Evolutionary conservation across 2,329 filamentous ascomycete genomes (phyloP).

Genomic region (Thielaviopsis cerberus): DNA sequence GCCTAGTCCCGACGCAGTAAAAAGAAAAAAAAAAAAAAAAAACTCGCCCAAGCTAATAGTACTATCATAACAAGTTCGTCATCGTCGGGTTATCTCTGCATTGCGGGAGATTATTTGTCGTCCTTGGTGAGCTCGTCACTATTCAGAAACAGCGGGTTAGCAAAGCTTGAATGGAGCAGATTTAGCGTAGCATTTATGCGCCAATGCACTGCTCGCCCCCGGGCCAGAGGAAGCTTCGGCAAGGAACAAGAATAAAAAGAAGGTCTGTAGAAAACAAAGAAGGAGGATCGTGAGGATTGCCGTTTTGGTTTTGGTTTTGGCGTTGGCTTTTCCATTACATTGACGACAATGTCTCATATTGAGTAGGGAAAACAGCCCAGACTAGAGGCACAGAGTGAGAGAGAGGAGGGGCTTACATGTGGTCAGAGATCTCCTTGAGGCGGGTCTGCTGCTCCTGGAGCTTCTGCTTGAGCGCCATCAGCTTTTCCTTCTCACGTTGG

Average conservation of each 20-base stretch:
- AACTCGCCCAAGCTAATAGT: not conserved
- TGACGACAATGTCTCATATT: too few species aligned
- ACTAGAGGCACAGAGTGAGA: not conserved
- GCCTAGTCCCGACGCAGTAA: too few species aligned
- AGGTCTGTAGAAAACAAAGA: not conserved
- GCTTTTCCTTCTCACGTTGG: constrained; percentile 80
- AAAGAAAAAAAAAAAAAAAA: too few species aligned
- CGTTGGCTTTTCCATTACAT: too few species aligned
- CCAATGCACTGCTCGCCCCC: not conserved
- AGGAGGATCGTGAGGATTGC: not conserved
- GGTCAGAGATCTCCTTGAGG: constrained; percentile 65
- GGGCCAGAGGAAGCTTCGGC: not conserved
- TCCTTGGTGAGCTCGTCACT: constrained; percentile 63
- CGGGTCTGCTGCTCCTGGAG: constrained; percentile 63
- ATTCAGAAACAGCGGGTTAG: constrained; percentile 1
- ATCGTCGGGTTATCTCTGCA: not conserved
- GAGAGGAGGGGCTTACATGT: constrained; percentile 48
- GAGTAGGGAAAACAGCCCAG: not conserved
- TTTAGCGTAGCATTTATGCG: not conserved
- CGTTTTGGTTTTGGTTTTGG: too few species aligned
- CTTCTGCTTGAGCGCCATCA: constrained; percentile 53
- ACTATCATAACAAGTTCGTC: not conserved
- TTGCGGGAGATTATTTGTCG: constrained; percentile 31
- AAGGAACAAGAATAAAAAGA: not conserved
- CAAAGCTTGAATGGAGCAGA: not conserved